Evolutionary conservation across 441 rosid species (phyloP), one percentile per base, ranked within the genome.

Genomic region (Eruca vesicaria): DNA sequence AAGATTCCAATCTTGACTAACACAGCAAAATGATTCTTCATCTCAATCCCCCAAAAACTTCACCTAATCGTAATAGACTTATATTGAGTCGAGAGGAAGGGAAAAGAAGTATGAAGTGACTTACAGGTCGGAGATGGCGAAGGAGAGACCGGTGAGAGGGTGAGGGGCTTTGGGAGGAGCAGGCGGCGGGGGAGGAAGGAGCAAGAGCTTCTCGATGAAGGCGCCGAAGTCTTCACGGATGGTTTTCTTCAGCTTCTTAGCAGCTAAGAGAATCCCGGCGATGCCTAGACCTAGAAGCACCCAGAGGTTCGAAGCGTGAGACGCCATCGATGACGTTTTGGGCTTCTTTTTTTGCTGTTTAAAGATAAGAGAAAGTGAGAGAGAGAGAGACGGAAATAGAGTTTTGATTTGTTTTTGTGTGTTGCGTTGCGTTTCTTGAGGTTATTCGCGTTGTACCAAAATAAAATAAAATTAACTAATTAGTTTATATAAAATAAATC

Each of bases 161-260:
- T 96, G 99, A 23, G 93, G 98, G 33, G 99, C 99, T 78, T 93
- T 96, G 50, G 97, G 99, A 74, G 99, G 99, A 68, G 97, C 84
- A 18, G 99, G 99, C 73, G 82, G 99, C n/a, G 99, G 99, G 14
- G 99, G 99, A 67, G 99, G 98, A 50, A 91, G 91, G 1, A 96
- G 85, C 72, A 84, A 82, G 65, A 96, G 87, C 85, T 79, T 89
- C 75, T 83, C 85, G 71, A 96, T 68, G 60, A 96, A 96, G 23
- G 99, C 99, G 28, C 99, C 99, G 59, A 91, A 96, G 82, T 96
- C 98, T 61, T 89, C 89, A 72, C 84, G 89, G 57, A 85, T 56
- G 6, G 79, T 66, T 73, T 83, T 92, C 89, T 90, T 91, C 16
- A 93, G 81, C 84, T 73, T 89, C 75, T 82, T 86, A 2, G 97